Percentiles rank a stretch among this genome's conserved stretches.
phyloP scores from a whole-genome alignment of 805 yeast species.

The Cephaloascus albidus region DNA sequence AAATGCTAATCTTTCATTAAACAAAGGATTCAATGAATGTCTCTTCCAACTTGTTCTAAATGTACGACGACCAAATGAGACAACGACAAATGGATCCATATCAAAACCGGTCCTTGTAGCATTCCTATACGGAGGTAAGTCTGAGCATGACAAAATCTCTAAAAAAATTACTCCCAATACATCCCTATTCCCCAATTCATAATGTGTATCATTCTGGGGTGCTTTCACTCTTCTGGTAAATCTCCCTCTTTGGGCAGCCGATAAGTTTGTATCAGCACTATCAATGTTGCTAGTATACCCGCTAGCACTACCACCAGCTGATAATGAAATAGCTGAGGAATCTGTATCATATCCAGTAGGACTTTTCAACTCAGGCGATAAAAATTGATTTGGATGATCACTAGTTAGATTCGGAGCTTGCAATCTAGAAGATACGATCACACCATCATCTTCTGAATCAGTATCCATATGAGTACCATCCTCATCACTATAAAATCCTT shows the following conservation, averaged over 20 bases:
- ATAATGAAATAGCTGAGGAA: neutral
- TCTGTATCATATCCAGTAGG: neutral
- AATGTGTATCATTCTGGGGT: slow-evolving; percentile 7
- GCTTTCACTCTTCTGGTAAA: neutral
- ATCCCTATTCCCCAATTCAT: slow-evolving; percentile 24
- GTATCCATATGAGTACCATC: slow-evolving; percentile 6
- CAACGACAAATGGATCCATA: slow-evolving; percentile 94
- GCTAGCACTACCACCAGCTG: neutral
- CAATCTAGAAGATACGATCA: slow-evolving; percentile 1
- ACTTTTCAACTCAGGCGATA: too few relatives aligned
- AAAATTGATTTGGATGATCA: too few relatives aligned
- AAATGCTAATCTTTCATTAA: slow-evolving; percentile 71
- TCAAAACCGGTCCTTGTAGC: slow-evolving; percentile 73
- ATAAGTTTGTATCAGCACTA: too few relatives aligned
- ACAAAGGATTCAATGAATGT: slow-evolving; percentile 76
- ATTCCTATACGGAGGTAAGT: slow-evolving; percentile 70
- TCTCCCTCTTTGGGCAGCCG: too few relatives aligned
- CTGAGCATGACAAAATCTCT: slow-evolving; percentile 65
- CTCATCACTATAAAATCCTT: slow-evolving; percentile 25
- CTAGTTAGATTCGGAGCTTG: too few relatives aligned
- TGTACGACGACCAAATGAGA: slow-evolving; percentile 81
- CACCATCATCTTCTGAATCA: neutral
- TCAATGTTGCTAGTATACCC: neutral
- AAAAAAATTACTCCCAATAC: slow-evolving; percentile 66
- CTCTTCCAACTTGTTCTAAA: slow-evolving; percentile 78